Evolutionary conservation across 257 asterid genomes (phyloP).

Genomic region (Orobanche coerulescens): DNA sequence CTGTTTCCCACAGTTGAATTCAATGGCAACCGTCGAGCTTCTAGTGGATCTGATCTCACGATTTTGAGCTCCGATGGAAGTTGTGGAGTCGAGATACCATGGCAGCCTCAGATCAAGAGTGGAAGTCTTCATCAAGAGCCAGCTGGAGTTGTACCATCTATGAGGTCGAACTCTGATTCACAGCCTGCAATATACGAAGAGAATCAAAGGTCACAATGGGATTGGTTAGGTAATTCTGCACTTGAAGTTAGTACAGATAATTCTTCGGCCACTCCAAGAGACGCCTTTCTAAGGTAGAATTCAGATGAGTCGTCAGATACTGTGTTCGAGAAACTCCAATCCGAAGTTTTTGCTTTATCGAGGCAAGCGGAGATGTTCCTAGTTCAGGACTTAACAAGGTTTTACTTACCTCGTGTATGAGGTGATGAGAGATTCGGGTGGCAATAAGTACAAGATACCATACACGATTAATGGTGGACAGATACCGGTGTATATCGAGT

Average conservation of each 20-base stretch:
- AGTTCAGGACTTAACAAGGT: no score
- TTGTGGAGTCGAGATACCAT: conserved; percentile 47
- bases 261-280: conserved; percentile 45
- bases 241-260: conserved; percentile 47
- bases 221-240: conserved; percentile 50
- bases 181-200: conserved; percentile 27
- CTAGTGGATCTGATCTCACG: conserved; percentile 71
- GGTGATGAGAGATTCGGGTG: no score
- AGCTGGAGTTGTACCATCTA: no score
- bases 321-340: not conserved
- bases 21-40: conserved; percentile 34
- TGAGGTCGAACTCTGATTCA: conserved; percentile 25
- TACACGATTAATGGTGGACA: no score
- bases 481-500: no score
- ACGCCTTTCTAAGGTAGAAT: conserved; percentile 22
- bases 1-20: not conserved
- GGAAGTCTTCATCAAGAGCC: not conserved
- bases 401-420: no score
- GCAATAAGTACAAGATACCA: no score
- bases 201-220: conserved; percentile 26
- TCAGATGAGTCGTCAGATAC: not conserved
- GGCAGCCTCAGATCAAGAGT: conserved; percentile 40
- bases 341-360: not conserved
- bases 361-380: not conserved
- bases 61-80: conserved; percentile 63